Evolutionary conservation across 1,139 yeast species (phyloP).

Genomic region (Ogataea hybrid): DNA sequence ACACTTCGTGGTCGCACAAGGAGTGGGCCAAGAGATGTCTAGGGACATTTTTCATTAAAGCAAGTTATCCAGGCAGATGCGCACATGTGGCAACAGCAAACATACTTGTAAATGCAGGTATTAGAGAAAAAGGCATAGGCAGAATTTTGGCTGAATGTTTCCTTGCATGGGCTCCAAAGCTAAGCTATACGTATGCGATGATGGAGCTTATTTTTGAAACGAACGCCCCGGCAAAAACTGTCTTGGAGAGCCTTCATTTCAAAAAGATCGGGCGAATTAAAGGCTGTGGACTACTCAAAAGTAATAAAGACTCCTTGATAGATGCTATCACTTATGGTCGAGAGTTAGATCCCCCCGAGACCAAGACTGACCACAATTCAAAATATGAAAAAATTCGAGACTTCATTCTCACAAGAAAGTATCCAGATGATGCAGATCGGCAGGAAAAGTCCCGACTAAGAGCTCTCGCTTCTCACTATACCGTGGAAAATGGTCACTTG

Average conservation of each 20-base stretch:
- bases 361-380: constrained; percentile 41
- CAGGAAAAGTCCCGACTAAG: constrained; percentile 83
- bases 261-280: constrained; percentile 74
- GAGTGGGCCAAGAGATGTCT: constrained; percentile 91
- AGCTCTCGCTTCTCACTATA: constrained; percentile 78
- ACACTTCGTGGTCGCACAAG: constrained; percentile 41
- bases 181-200: constrained; percentile 82
- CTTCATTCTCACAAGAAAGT: constrained; percentile 80
- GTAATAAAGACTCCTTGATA: constrained; percentile 69
- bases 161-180: constrained; percentile 84
- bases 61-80: constrained; percentile 90
- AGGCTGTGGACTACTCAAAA: constrained; percentile 84
- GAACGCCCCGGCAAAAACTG: constrained; percentile 74
- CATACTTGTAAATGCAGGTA: constrained; percentile 87
- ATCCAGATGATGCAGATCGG: constrained; percentile 80
- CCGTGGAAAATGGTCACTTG: constrained; percentile 66
- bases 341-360: constrained; percentile 44
- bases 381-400: constrained; percentile 76
- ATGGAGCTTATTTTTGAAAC: constrained; percentile 89
- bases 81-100: constrained; percentile 92
- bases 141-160: constrained; percentile 78
- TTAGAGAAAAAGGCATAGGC: constrained; percentile 92
- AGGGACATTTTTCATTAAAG: constrained; percentile 80
- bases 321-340: constrained; percentile 48
- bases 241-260: constrained; percentile 79